These are phyloP conservation scores for Cyberlindnera nakhonratchasimensis DNA, from an alignment of 805 yeast species.

Conservation along the genomic window DNA sequence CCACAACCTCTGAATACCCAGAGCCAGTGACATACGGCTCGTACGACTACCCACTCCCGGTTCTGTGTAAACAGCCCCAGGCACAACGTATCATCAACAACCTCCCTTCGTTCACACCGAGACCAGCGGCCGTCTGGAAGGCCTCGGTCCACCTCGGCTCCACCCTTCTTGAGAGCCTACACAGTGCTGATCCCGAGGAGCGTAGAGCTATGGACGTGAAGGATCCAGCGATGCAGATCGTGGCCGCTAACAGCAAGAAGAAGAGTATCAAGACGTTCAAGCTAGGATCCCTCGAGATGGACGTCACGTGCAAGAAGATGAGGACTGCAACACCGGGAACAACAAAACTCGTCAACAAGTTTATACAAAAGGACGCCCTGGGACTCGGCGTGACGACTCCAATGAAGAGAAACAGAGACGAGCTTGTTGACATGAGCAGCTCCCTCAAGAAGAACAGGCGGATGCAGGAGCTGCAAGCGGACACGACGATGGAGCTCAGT, in stretches of 20 bases:
- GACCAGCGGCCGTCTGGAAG: conserved; percentile 16
- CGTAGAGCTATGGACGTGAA: conserved; percentile 1
- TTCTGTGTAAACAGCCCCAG: not conserved
- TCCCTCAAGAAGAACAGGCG: conserved; percentile 29
- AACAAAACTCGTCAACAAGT: conserved; percentile 9
- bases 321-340: not conserved
- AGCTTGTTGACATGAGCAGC: conserved; percentile 21
- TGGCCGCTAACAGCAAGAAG: conserved; percentile 9
- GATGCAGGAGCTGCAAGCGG: conserved; percentile 14
- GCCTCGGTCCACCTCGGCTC: conserved; percentile 11
- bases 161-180: conserved; percentile 11
- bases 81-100: conserved; percentile 12
- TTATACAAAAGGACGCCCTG: conserved; percentile 15
- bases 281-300: conserved; percentile 21
- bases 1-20: conserved; percentile 16
- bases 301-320: conserved; percentile 10
- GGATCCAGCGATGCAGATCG: conserved; percentile 17
- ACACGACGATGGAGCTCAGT: conserved; percentile 37
- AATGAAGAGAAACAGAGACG: conserved; percentile 30
- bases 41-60: conserved; percentile 18
- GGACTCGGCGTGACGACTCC: conserved; percentile 15
- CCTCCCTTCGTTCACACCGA: conserved; percentile 15
- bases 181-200: not conserved
- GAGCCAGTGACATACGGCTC: conserved; percentile 12
- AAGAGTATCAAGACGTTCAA: conserved; percentile 13